Percentiles rank a stretch among this genome's conserved stretches.
Conservation (phyloP, 2,329 filamentous ascomycete species). For the Fusarium metavorans region DNA sequence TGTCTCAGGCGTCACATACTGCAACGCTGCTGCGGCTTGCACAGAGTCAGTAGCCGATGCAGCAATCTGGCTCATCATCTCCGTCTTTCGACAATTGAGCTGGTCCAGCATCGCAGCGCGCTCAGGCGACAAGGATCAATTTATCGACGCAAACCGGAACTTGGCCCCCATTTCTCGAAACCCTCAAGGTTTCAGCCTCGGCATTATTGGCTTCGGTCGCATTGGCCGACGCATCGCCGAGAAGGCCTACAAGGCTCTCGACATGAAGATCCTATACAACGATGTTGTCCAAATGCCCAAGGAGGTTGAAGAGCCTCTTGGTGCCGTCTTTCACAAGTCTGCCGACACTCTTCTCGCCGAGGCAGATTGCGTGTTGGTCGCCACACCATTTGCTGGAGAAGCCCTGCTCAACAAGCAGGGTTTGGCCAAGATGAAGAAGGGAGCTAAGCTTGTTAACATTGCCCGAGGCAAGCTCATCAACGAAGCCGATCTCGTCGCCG, state of each 20-base stretch:
- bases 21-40: conserved; percentile 44
- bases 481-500: conserved; percentile 75
- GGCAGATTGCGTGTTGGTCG: conserved; percentile 42
- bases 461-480: conserved; percentile 80
- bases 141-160: conserved; percentile 41
- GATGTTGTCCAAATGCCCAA: conserved; percentile 39
- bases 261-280: conserved; percentile 47
- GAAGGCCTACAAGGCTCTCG: conserved; percentile 43
- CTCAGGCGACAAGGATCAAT: conserved; percentile 42
- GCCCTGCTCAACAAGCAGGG: conserved; percentile 59
- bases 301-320: conserved; percentile 24
- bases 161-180: conserved; percentile 42
- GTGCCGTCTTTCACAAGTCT: conserved; percentile 36
- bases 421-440: conserved; percentile 77
- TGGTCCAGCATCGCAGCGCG: conserved; percentile 43
- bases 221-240: conserved; percentile 44
- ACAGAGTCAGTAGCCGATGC: conserved; percentile 44
- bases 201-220: conserved; percentile 43
- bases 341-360: conserved; percentile 40
- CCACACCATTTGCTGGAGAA: conserved; percentile 41
- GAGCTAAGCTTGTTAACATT: conserved; percentile 77
- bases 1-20: conserved; percentile 39
- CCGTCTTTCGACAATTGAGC: conserved; percentile 42
- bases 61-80: conserved; percentile 46
- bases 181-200: conserved; percentile 40